Conservation (phyloP, 2,329 filamentous ascomycete genomes). For the Rhynchosporium graminicola region DNA sequence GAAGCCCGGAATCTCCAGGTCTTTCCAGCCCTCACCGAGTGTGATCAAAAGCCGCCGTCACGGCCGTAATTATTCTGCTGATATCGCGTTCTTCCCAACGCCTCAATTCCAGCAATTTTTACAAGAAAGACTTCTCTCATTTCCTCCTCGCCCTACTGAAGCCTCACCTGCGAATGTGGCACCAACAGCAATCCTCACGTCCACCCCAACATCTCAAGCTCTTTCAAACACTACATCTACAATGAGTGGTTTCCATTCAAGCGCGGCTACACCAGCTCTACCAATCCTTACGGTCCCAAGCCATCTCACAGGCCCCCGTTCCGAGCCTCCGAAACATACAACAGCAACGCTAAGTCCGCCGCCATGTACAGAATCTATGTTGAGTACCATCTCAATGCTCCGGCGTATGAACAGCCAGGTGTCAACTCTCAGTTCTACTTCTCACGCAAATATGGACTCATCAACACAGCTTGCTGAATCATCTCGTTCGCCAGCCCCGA, state of each 20-base stretch:
- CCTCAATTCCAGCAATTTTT: conserved; percentile 16
- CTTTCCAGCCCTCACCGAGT: conserved; percentile 1
- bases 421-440: conserved; percentile 19
- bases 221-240: conserved; percentile 22
- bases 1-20: conserved; percentile 12
- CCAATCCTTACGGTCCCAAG: conserved; percentile 30
- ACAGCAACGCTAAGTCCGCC: conserved; percentile 16
- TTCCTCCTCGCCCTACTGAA: conserved; percentile 19
- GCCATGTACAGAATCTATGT: conserved; percentile 15
- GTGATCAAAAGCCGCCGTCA: conserved; percentile 22
- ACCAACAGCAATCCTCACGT: conserved; percentile 21
- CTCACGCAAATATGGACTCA: conserved; percentile 5
- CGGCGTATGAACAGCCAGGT: conserved; percentile 33
- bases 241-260: conserved; percentile 17
- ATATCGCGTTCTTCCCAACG: conserved; percentile 11
- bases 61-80: conserved; percentile 24
- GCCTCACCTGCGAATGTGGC: neutral
- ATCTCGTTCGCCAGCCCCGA: neutral
- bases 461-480: conserved; percentile 3
- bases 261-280: conserved; percentile 19
- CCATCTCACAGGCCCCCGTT: conserved; percentile 28
- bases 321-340: conserved; percentile 17
- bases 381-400: conserved; percentile 23
- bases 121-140: conserved; percentile 15
- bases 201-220: conserved; percentile 17